Evolutionary conservation across 495 filamentous ascomycete species (phyloP).

Genomic region (Wilcoxina mikolae): DNA sequence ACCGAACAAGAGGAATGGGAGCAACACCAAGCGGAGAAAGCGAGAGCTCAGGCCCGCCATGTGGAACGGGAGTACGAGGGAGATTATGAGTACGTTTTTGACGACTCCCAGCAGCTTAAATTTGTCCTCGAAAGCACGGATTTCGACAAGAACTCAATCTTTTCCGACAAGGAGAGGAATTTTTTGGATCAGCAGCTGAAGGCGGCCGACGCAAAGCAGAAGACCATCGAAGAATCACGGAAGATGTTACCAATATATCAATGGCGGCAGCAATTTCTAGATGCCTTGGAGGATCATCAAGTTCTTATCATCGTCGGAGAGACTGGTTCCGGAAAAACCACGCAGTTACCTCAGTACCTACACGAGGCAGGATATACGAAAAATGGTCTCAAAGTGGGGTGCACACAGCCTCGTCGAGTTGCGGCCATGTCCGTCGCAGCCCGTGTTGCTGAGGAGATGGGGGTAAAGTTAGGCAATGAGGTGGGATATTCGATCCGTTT

Average conservation of each 20-base stretch:
- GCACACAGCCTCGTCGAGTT: conserved; percentile 85
- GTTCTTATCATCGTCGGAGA: conserved; percentile 77
- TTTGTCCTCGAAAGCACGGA: conserved; percentile 53
- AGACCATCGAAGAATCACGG: conserved; percentile 76
- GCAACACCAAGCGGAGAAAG: conserved; percentile 74
- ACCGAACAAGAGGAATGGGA: conserved; percentile 98
- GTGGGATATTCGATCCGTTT: conserved; percentile 95
- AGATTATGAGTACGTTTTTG: conserved; percentile 89
- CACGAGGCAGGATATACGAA: conserved; percentile 84
- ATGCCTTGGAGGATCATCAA: conserved; percentile 58
- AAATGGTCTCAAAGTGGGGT: conserved; percentile 54
- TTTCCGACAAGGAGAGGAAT: conserved; percentile 55
- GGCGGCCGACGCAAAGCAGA: conserved; percentile 70
- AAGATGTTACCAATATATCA: conserved; percentile 84
- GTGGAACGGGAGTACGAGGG: conserved; percentile 63
- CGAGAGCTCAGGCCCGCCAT: conserved; percentile 66
- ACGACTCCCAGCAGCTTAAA: conserved; percentile 73
- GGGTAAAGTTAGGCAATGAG: conserved; percentile 76
- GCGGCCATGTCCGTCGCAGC: conserved; percentile 92
- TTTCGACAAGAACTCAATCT: conserved; percentile 19
- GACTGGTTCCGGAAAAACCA: conserved; percentile 81
- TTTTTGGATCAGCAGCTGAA: conserved; percentile 65
- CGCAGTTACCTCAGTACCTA: conserved; percentile 75
- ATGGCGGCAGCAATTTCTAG: conserved; percentile 57
- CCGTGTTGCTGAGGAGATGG: conserved; percentile 90